Base-by-base conservation (phyloP, 1,139 yeast species). In the Blastobotrys aristatus region DNA sequence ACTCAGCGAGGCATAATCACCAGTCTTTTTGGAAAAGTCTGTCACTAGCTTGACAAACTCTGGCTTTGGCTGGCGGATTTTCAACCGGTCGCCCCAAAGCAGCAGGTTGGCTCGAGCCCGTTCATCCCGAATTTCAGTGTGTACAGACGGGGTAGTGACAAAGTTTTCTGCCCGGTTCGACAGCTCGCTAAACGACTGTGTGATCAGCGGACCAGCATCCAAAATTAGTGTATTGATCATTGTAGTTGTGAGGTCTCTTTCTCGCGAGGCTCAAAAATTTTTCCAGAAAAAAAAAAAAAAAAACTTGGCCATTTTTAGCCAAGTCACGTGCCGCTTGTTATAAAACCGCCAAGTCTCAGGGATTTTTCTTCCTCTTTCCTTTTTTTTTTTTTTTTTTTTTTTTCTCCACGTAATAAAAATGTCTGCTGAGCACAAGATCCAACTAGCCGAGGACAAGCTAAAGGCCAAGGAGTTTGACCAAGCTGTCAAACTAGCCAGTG, bases 161-260 rank as follows among this genome's bases (percentile, higher is more conserved):
- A 85, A 87, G 17, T 68, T 67, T 21, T 74, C 67, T 0, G 96
- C 97, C 61, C 75, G 77, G 53, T 76, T 79, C 62, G 83, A 83
- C 50, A 89, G 73, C 30, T 82, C 77, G 1, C 88, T 74, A n/a
- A 86, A 86, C 5, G 94, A 75, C 61, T 86, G 94, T 2, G 95
- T 84, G 57, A 92, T 84, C 59, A 92, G 71, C 10, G 98, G 98
- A 48, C 96, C 95, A 6, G 97, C 97, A 74, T 92, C 98, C 56
- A 92, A 74, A 14, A 92, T 84, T 50, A 92, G 70, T 2, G 82
- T 49, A 44, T 55, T 43, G n/a, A 60, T 52, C 36, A 46, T 46
- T 32, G n/a, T 34, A 44, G 24, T 29, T 33, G 26, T 27, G 35
- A 37, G 36, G 31, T 46, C 30, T 40, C 30, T 40, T 40, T 31